These are phyloP conservation scores for Austroboletus niveus DNA, from an alignment of 1,284 basidiomycete species.

Conservation along the genomic window DNA sequence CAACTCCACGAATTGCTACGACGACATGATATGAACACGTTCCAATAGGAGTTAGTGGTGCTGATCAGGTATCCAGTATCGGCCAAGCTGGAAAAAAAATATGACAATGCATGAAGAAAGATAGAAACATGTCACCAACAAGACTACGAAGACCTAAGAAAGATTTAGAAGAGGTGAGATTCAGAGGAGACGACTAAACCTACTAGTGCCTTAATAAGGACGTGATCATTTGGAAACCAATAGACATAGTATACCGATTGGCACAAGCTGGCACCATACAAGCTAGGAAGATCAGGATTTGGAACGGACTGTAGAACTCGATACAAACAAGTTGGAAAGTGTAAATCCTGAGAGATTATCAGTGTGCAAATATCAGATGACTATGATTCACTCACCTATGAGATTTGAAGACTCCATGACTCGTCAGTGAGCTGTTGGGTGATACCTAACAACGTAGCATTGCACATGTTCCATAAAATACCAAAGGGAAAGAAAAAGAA, in stretches of 20 bases:
- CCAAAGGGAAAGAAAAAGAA: too few species aligned
- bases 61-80: background rate
- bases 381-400: background rate
- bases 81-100: background rate
- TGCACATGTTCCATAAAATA: too few species aligned
- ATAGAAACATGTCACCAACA: background rate
- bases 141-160: background rate
- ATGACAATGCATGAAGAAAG: background rate
- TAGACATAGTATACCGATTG: background rate
- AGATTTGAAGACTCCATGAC: too few species aligned
- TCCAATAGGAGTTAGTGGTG: background rate
- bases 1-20: background rate
- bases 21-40: background rate
- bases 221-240: background rate
- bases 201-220: background rate
- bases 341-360: background rate
- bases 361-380: background rate
- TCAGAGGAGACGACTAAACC: background rate
- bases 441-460: too few species aligned
- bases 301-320: background rate
- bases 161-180: background rate
- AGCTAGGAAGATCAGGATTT: background rate
- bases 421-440: too few species aligned
- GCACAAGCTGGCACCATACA: constrained; percentile 8
- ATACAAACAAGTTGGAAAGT: background rate